Evolutionary conservation across 1,284 basidiomycete genomes (phyloP), one percentile per base, ranked within the genome.

Genomic region (Apiotrichum akiyoshidainum): DNA sequence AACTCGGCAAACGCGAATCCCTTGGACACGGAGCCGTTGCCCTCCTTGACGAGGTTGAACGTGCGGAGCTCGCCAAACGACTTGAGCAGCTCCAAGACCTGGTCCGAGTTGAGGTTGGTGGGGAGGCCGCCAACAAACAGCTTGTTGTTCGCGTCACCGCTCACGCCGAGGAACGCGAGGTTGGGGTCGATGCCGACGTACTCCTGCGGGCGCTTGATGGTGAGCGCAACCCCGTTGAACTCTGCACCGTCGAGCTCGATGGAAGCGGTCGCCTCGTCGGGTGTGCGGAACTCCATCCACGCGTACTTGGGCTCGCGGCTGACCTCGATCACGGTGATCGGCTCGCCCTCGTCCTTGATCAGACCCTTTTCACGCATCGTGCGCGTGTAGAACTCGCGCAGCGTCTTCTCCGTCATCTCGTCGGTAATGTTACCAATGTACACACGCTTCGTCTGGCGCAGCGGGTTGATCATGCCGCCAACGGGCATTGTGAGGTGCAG

Each of bases 1-100:
- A 98, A 99, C 83, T 99, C 96, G 80, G 93, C 96, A 81, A 98
- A 99, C 0, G 96, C 96, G 77, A 97, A 99, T 63, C 96, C 96
- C 89, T 96, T 97, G n/a, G 90, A 94, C 31, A 86, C 80, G 45
- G 89, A 90, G 58, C 87, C 90, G 53, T 77, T 78, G 44, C 75
- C 75, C 74, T 99, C 96, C 65, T 95, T 88, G 64, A 99, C 95
- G 58, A 99, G 83, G 73, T 99, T 98, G 85, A 99, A 99, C 4
- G 91, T 91, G 74, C 91, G 92, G 55, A 99, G 83, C 67, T 99
- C 95, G 61, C 96, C 96, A 74, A 99, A 99, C 71, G 88, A 90
- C 82, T 93, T 96, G 62, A 99, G 82, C 41, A 99, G 78, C 77
- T 99, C 96, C 85, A 94, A 91, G 56, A 99, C 94, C 79, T 99